Percentiles rank a stretch among this genome's conserved stretches.
Conservation (phyloP, 2,329 filamentous ascomycete genomes). For the Botrytis pseudocinerea region DNA sequence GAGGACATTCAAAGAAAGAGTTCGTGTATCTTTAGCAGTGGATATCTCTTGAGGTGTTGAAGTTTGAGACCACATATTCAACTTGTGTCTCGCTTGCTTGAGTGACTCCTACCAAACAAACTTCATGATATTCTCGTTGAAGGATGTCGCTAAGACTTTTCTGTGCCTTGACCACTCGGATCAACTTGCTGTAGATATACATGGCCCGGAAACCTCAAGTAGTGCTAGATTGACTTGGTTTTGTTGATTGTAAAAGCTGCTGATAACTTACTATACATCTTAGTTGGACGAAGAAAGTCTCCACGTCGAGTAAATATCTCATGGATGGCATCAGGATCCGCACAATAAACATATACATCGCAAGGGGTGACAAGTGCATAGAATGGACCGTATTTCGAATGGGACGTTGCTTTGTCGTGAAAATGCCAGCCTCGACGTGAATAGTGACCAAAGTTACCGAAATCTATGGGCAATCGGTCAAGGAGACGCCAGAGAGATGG, state of each 20-base stretch:
- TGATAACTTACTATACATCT: slow-evolving; percentile 11
- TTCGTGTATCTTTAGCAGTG: slow-evolving; percentile 3
- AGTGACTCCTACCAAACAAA: slow-evolving; percentile 9
- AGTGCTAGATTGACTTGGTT: background rate
- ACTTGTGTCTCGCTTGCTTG: slow-evolving; percentile 1
- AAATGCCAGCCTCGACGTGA: slow-evolving; percentile 9
- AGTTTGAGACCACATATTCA: background rate
- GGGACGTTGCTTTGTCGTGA: slow-evolving; percentile 10
- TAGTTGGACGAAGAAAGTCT: slow-evolving; percentile 8
- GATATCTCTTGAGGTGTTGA: background rate
- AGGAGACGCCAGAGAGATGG: slow-evolving; percentile 9
- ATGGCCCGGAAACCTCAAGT: background rate
- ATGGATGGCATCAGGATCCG: slow-evolving; percentile 9
- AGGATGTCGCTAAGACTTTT: background rate
- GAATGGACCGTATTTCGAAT: slow-evolving; percentile 8
- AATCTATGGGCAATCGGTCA: slow-evolving; percentile 6
- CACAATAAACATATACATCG: slow-evolving; percentile 2
- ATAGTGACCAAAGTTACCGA: background rate
- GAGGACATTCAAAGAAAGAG: slow-evolving; percentile 7
- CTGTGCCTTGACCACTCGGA: background rate
- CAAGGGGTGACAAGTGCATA: slow-evolving; percentile 9
- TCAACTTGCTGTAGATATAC: slow-evolving; percentile 10
- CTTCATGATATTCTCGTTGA: slow-evolving; percentile 7
- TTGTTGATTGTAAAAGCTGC: background rate
- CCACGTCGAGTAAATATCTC: slow-evolving; percentile 4